phyloP scores from a whole-genome alignment of 192 early-diverging fungal species.

The Glomus cerebriforme region DNA sequence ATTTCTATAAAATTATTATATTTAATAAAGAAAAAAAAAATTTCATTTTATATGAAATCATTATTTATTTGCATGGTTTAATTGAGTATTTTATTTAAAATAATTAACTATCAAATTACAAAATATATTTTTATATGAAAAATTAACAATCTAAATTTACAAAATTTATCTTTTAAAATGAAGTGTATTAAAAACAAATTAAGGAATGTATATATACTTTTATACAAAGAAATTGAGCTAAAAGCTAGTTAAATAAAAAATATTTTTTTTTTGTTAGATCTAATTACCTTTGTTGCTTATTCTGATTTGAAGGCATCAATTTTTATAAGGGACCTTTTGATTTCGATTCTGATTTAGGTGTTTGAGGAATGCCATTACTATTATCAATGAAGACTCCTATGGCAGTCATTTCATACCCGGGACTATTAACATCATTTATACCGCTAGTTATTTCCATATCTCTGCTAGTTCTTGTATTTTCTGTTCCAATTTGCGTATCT shows the following conservation, averaged over 20 bases:
- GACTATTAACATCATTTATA: background rate
- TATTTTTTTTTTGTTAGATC: background rate
- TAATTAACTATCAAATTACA: too few relatives aligned
- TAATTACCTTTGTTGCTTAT: background rate
- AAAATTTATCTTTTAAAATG: background rate
- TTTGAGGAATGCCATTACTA: constrained; percentile 24
- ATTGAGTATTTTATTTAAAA: too few relatives aligned
- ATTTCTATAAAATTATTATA: too few relatives aligned
- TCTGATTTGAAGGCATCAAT: background rate
- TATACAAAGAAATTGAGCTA: background rate
- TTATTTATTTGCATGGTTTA: too few relatives aligned
- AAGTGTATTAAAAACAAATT: background rate
- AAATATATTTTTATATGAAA: too few relatives aligned
- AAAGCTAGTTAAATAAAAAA: background rate
- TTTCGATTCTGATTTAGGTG: background rate
- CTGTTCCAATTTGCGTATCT: background rate
- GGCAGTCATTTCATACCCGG: background rate
- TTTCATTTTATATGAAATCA: too few relatives aligned
- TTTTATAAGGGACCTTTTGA: constrained; percentile 1
- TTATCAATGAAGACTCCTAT: constrained; percentile 16
- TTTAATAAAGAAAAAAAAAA: too few relatives aligned
- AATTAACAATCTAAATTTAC: background rate
- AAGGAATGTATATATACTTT: background rate
- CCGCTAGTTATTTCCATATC: background rate
- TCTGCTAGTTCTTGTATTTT: background rate